Evolutionary conservation across 345 rosid species (phyloP), one percentile per base, ranked within the genome.

Genomic region (Salix viminalis): DNA sequence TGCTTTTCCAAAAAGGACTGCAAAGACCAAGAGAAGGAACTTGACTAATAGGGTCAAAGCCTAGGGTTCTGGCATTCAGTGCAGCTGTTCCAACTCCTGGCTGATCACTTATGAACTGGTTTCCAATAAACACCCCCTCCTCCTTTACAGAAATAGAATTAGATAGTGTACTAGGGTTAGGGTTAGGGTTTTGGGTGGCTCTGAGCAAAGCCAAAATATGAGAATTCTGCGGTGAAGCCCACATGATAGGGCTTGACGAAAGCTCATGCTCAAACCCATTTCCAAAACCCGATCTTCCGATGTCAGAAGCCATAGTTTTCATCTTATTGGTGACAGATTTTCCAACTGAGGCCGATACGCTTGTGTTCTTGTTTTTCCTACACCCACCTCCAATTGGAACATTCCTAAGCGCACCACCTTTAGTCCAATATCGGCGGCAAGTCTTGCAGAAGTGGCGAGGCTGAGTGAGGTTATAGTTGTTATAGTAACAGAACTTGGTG

Each of bases 371-470:
- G 89, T 87, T 88, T 75, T 88, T 91, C 42, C 96, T 73, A 81
- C 96, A 91, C 9, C 96, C 96, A 0, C 96, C 96, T 2, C 96
- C 96, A 32, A 91, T 89, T 6, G 96, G 96, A 50, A 91, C 91
- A 44, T 91, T 89, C 71, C 96, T 64, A 2, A 91, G 85, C 18
- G 93, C 90, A 15, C 96, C 96, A 2, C 96, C 96, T 82, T 89
- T 91, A 23, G 96, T 91, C 96, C 96, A 91, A 76, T 91, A 91
- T 2, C 96, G 89, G 52, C 96, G 96, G 62, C 96, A 91, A n/a
- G 93, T 89, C 90, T 91, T 91, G 87, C 96, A 91, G 79, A 91
- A 91, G 82, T 91, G 93, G 67, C 96, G 93, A 37, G 96, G 96
- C 86, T 91, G 96, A 21, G 93, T 91, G 70, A 91, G 93, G 42